Conservation (phyloP, 2,329 filamentous ascomycete species). For the Phaeosphaeriaceae sp. region DNA sequence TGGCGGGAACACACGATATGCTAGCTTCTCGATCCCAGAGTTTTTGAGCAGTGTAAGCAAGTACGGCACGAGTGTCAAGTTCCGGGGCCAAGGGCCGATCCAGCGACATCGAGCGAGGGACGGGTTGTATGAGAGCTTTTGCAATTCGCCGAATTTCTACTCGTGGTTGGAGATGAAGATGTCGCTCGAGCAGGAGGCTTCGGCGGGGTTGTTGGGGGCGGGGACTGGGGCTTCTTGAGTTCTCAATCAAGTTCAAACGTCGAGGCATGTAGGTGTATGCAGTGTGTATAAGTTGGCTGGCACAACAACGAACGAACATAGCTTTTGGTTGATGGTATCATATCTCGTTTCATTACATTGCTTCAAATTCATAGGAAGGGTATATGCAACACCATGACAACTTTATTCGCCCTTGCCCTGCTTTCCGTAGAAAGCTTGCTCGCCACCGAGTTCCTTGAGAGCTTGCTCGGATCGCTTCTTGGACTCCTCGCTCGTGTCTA, state of each 20-base stretch:
- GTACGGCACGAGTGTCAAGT: constrained; percentile 48
- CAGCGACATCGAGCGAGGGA: constrained; percentile 47
- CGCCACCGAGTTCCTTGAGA: constrained; percentile 53
- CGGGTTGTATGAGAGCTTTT: constrained; percentile 48
- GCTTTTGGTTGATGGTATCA: background rate
- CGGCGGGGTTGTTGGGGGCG: constrained; percentile 43
- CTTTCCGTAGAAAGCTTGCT: constrained; percentile 54
- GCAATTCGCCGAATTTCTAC: constrained; percentile 49
- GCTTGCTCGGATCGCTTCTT: constrained; percentile 54
- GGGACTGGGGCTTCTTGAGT: background rate
- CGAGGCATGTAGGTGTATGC: no score
- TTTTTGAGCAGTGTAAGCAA: constrained; percentile 49
- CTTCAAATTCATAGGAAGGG: background rate
- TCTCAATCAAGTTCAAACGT: background rate
- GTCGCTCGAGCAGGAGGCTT: constrained; percentile 49
- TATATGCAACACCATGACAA: background rate
- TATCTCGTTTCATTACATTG: background rate
- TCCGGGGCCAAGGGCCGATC: constrained; percentile 47
- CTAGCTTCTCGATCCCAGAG: constrained; percentile 46
- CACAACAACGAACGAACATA: no score
- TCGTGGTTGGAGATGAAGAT: constrained; percentile 53
- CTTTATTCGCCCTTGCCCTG: constrained; percentile 51
- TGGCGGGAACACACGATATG: constrained; percentile 46
- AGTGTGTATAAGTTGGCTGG: no score
- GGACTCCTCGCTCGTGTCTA: constrained; percentile 39